Percentiles rank a stretch among this genome's conserved stretches.
These are phyloP conservation scores for Pisolithus orientalis DNA, from an alignment of 768 basidiomycete genomes.

Conservation along the genomic window DNA sequence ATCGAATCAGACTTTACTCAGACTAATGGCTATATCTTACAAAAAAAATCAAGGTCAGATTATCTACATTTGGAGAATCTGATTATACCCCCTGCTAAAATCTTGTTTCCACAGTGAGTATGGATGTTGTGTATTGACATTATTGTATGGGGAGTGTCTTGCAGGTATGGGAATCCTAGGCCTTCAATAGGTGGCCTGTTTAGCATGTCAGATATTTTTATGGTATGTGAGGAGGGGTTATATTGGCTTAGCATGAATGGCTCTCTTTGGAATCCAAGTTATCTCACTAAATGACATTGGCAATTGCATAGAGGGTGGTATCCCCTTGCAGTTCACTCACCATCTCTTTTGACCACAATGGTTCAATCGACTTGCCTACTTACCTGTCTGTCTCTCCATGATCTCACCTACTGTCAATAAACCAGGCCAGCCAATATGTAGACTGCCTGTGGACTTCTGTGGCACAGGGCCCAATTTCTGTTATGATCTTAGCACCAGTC, in stretches of 20 bases:
- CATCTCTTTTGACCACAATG: constrained; percentile 69
- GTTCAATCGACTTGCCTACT: constrained; percentile 92
- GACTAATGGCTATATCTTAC: too few relatives aligned
- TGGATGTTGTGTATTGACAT: constrained; percentile 2
- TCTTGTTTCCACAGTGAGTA: too few relatives aligned
- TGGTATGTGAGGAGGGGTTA: constrained; percentile 84
- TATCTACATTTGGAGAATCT: too few relatives aligned
- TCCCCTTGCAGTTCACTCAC: not conserved
- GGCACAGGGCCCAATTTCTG: constrained; percentile 71
- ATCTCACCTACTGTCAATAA: constrained; percentile 40
- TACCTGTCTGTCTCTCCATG: constrained; percentile 66
- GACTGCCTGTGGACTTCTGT: constrained; percentile 75
- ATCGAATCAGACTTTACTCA: too few relatives aligned
- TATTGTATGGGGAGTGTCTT: constrained; percentile 78
- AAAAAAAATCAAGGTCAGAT: too few relatives aligned
- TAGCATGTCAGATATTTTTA: constrained; percentile 64
- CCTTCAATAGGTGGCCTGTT: not conserved
- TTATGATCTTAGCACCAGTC: constrained; percentile 56
- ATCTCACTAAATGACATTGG: constrained; percentile 91
- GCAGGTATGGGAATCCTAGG: constrained; percentile 47
- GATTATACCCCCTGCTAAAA: too few relatives aligned
- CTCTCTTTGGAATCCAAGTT: constrained; percentile 73
- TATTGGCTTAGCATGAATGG: constrained; percentile 54
- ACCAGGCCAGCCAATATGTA: constrained; percentile 53
- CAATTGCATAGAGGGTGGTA: constrained; percentile 26